These are phyloP conservation scores for Fusarium multiceps DNA, from an alignment of 2,329 filamentous ascomycete genomes.

Conservation along the genomic window DNA sequence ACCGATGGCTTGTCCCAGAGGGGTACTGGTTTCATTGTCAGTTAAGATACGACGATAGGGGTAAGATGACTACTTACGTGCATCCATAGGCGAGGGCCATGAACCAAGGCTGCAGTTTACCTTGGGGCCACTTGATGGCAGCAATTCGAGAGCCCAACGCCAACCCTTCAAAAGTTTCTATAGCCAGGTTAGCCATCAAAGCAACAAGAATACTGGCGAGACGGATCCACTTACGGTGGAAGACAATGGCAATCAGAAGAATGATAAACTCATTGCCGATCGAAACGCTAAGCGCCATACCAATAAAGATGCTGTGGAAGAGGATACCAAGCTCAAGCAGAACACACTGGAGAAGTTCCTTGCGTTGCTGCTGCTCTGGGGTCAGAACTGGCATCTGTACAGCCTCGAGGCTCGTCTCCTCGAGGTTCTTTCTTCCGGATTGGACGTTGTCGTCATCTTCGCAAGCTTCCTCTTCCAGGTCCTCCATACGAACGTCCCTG, in stretches of 20 bases:
- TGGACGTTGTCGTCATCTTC: constrained; percentile 29
- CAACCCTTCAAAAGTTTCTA: constrained; percentile 65
- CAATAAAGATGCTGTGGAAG: constrained; percentile 77
- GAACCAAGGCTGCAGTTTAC: constrained; percentile 62
- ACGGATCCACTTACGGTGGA: constrained; percentile 66
- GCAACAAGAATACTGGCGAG: fast-evolving
- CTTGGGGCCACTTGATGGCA: constrained; percentile 58
- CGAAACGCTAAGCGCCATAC: constrained; percentile 83
- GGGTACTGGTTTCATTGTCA: constrained; percentile 62
- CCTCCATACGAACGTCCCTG: constrained; percentile 28
- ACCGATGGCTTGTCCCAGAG: constrained; percentile 79
- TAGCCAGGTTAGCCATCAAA: constrained; percentile 7
- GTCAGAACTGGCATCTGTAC: constrained; percentile 46
- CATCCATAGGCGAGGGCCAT: constrained; percentile 69
- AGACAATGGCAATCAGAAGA: constrained; percentile 81
- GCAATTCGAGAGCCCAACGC: constrained; percentile 74
- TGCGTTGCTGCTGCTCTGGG: constrained; percentile 68
- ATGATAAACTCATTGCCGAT: constrained; percentile 81
- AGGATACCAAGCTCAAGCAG: constrained; percentile 81
- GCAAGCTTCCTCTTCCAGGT: constrained; percentile 26
- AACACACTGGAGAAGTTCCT: constrained; percentile 79
- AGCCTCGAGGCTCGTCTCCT: constrained; percentile 43
- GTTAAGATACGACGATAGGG: background rate
- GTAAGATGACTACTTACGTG: constrained; percentile 53
- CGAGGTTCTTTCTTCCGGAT: constrained; percentile 36